Evolutionary conservation across 331 rosid species (phyloP).

Genomic region (Pyracantha coccinea): DNA sequence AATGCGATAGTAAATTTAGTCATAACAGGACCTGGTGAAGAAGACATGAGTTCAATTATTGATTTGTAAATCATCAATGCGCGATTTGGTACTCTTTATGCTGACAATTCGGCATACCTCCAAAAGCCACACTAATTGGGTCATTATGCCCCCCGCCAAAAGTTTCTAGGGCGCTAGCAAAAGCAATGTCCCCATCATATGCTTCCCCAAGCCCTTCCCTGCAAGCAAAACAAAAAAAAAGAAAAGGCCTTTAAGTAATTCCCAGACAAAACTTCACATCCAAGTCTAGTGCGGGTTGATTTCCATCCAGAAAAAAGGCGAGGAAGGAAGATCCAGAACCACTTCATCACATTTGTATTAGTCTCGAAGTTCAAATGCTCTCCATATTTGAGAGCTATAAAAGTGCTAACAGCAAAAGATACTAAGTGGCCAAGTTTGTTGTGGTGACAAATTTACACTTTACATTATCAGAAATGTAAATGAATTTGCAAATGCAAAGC

Average conservation of each 20-base stretch:
- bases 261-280: conserved; percentile 3
- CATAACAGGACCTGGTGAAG: conserved; percentile 88
- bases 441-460: no score
- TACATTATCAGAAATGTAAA: no score
- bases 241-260: conserved; percentile 5
- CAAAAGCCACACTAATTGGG: conserved; percentile 98
- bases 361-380: background rate
- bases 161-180: conserved; percentile 93
- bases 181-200: conserved; percentile 98
- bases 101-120: conserved; percentile 47
- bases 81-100: background rate
- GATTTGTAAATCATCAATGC: background rate
- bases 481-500: no score
- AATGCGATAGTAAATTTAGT: conserved; percentile 95
- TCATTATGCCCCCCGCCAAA: conserved; percentile 99
- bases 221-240: conserved; percentile 17
- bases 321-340: background rate
- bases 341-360: background rate
- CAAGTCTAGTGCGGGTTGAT: background rate
- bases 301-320: background rate
- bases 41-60: conserved; percentile 14
- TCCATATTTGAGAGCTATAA: background rate
- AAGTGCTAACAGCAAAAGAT: background rate
- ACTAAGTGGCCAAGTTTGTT: background rate
- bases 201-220: conserved; percentile 99